Conservation (phyloP, 1,139 yeast species). For the Kluyveromyces sp. region DNA sequence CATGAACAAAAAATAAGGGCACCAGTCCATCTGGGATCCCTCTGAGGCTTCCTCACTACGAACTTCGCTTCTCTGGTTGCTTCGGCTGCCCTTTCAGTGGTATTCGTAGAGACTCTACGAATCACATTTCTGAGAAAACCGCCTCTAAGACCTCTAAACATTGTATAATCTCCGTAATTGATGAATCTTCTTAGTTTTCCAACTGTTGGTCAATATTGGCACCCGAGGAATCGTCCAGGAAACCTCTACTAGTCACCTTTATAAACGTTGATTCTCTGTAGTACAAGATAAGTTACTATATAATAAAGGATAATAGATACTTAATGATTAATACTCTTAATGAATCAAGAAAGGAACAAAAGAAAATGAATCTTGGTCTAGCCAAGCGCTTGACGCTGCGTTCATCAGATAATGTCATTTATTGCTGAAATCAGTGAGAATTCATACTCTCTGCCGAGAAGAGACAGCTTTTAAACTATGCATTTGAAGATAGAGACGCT, state of each 20-base stretch:
- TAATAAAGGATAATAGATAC: background rate
- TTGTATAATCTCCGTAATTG: background rate
- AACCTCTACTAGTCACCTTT: no score
- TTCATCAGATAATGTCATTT: background rate
- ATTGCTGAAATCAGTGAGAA: background rate
- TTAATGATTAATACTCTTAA: background rate
- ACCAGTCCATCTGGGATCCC: constrained; percentile 20
- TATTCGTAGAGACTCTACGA: background rate
- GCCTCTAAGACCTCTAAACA: constrained; percentile 1
- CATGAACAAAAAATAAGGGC: constrained; percentile 26
- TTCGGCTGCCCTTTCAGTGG: background rate
- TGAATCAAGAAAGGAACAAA: background rate
- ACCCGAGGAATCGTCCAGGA: no score
- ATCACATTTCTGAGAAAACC: background rate
- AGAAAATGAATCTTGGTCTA: background rate
- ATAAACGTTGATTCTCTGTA: no score
- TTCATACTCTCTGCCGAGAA: background rate
- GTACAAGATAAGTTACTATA: no score
- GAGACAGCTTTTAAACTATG: background rate
- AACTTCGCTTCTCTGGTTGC: constrained; percentile 6
- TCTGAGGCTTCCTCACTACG: constrained; percentile 12
- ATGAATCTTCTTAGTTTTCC: no score
- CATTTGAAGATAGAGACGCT: constrained; percentile 17
- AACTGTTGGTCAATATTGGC: no score
- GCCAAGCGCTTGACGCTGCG: background rate